These are phyloP conservation scores for Turnera subulata DNA, from an alignment of 345 rosid species.

Conservation along the genomic window DNA sequence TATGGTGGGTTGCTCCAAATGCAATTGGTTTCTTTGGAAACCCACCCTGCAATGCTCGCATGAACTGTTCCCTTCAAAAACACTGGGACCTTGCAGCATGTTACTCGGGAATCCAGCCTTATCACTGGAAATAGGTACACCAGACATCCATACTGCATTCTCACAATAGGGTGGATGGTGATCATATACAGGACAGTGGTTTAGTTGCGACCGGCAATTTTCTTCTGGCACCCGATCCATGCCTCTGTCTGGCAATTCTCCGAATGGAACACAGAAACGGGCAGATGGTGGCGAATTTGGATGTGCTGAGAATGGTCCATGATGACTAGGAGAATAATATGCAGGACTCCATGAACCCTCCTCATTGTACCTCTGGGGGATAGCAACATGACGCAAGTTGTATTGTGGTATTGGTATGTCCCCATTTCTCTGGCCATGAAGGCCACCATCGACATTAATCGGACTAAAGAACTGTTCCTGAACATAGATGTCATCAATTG, in stretches of 20 bases:
- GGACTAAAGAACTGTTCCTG: conserved; percentile 44
- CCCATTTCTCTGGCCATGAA: conserved; percentile 48
- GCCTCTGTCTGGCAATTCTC: conserved; percentile 57
- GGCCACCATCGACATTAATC: conserved; percentile 52
- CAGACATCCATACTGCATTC: conserved; percentile 64
- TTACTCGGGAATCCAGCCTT: conserved; percentile 76
- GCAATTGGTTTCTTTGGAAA: conserved; percentile 56
- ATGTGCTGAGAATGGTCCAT: conserved; percentile 58
- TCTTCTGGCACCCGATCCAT: conserved; percentile 75
- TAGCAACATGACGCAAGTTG: conserved; percentile 46
- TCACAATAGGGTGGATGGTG: conserved; percentile 59
- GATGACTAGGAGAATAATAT: conserved; percentile 81
- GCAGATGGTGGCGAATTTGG: conserved; percentile 81
- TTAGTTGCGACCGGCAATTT: conserved; percentile 50
- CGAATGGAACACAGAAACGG: conserved; percentile 55
- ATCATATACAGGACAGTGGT: conserved; percentile 50
- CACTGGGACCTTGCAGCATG: conserved; percentile 49
- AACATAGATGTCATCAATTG: conserved; percentile 36
- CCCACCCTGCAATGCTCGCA: conserved; percentile 64
- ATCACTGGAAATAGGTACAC: conserved; percentile 56
- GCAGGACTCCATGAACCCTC: conserved; percentile 77
- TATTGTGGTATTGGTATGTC: conserved; percentile 54
- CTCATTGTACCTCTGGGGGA: conserved; percentile 72
- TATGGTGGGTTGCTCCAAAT: conserved; percentile 55
- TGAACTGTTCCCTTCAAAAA: conserved; percentile 54